These are phyloP conservation scores for Wickerhamiella azyma DNA, from an alignment of 805 yeast genomes.

Conservation along the genomic window DNA sequence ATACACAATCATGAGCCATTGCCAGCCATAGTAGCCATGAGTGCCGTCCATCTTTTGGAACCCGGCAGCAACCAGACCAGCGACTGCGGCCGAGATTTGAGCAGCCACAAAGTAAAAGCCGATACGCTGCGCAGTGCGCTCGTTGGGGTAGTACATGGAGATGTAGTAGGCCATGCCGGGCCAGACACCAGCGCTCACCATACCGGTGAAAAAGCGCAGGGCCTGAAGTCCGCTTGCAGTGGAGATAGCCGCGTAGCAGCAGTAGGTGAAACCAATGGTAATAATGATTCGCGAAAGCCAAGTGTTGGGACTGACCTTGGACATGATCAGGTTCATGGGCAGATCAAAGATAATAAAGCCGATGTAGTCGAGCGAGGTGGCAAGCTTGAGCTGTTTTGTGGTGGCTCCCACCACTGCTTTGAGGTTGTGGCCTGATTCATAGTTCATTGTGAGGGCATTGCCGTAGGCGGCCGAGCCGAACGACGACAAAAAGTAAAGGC, in stretches of 20 bases:
- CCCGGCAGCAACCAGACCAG: constrained; percentile 78
- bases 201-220: constrained; percentile 54
- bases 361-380: constrained; percentile 69
- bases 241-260: constrained; percentile 55
- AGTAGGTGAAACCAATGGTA: constrained; percentile 62
- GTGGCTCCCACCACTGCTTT: constrained; percentile 37
- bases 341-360: constrained; percentile 75
- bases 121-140: constrained; percentile 60
- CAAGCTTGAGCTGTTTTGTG: constrained; percentile 49
- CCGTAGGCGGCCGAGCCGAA: constrained; percentile 71
- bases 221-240: constrained; percentile 52
- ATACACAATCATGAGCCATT: constrained; percentile 70
- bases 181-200: constrained; percentile 80
- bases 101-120: constrained; percentile 90
- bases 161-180: constrained; percentile 80
- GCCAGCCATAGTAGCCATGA: constrained; percentile 67
- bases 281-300: constrained; percentile 73
- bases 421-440: constrained; percentile 46
- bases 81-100: constrained; percentile 78
- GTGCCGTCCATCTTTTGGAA: constrained; percentile 69
- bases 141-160: constrained; percentile 73
- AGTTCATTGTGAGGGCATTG: constrained; percentile 67
- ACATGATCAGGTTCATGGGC: constrained; percentile 79
- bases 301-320: constrained; percentile 67
- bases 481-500: constrained; percentile 61